Conservation (phyloP, 345 rosid species). For the Stellera chamaejasme region DNA sequence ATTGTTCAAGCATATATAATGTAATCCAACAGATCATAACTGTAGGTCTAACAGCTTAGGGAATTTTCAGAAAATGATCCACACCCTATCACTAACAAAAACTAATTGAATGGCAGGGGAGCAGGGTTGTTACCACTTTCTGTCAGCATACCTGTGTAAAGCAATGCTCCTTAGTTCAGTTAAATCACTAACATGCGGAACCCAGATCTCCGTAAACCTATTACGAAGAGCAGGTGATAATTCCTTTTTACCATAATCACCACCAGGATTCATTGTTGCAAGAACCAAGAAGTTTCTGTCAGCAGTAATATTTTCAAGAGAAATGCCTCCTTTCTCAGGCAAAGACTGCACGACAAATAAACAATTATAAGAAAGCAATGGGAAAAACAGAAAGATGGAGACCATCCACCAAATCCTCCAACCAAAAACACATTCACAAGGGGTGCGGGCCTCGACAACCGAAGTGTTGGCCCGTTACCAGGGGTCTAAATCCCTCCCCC, state of each 20-base stretch:
- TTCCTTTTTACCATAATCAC: slow-evolving; percentile 98
- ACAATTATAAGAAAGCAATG: not conserved
- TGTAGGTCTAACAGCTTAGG: too few species aligned
- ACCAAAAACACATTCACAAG: not conserved
- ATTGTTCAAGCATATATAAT: too few species aligned
- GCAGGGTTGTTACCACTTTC: not conserved
- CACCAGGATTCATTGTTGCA: slow-evolving; percentile 99
- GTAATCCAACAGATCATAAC: too few species aligned
- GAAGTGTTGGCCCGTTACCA: too few species aligned
- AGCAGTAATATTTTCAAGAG: slow-evolving; percentile 70
- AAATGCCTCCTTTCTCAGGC: slow-evolving; percentile 91
- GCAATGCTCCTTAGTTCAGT: slow-evolving; percentile 76
- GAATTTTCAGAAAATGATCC: too few species aligned
- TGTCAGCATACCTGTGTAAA: slow-evolving; percentile 37
- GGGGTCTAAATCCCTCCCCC: too few species aligned
- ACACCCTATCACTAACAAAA: too few species aligned
- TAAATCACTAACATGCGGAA: slow-evolving; percentile 57
- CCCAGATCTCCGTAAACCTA: slow-evolving; percentile 98
- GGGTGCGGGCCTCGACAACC: too few species aligned
- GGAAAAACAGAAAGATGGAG: too few species aligned
- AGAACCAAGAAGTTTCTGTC: slow-evolving; percentile 62
- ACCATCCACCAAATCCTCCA: too few species aligned
- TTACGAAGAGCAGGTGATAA: slow-evolving; percentile 94
- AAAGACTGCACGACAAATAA: slow-evolving; percentile 44
- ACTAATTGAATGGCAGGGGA: too few species aligned